Evolutionary conservation across 2,329 filamentous ascomycete species (phyloP), one percentile per base, ranked within the genome.

Genomic region (Phyllosticta paracitricarpa): DNA sequence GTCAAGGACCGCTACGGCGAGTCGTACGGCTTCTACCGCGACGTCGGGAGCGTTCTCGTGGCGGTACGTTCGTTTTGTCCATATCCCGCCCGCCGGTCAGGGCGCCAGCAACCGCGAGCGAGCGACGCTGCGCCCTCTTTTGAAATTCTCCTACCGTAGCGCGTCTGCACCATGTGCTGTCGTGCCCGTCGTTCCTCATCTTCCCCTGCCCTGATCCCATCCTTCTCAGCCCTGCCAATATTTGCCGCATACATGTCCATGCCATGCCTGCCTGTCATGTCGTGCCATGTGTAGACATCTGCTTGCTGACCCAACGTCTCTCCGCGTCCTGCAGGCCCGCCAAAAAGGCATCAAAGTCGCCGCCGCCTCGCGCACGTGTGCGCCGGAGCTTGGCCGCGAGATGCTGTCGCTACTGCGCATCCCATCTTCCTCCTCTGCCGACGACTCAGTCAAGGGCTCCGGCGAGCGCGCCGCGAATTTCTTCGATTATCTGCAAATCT

Each of bases 371-470:
- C 85, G 94, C 12, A 97, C 93, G 0, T 80, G 82, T 65, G 84
- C 91, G 0, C 91, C 92, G 0, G 86, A 89, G 54, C 80, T 96
- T 1, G 94, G 89, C 0, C 80, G 88, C 59, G 87, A 94, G 68
- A 85, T 96, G 79, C 82, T 97, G 56, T 86, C 86, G 68, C 79
- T 89, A 54, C 79, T 97, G 19, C 83, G 89, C 67, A 76, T 86
- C 25, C 82, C 60, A 7, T 48, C 40, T 4, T 48, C 40, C 14
- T 7, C 17, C 7, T 17, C 28, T 56, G 22, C 51, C 3, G 80
- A 83, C 3, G 76, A 87, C 6, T 30, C 28, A 7, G 4, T 2
- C 28, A 30, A 30, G 9, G 9, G 28, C 28, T 30, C 28, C 28
- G 26, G 57, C 17, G 62, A 57, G 55, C 62, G 64, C 51, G 75